Percentiles rank a stretch among this genome's conserved stretches.
phyloP scores from a whole-genome alignment of 805 yeast species.

The Clavispora vitiphila region DNA sequence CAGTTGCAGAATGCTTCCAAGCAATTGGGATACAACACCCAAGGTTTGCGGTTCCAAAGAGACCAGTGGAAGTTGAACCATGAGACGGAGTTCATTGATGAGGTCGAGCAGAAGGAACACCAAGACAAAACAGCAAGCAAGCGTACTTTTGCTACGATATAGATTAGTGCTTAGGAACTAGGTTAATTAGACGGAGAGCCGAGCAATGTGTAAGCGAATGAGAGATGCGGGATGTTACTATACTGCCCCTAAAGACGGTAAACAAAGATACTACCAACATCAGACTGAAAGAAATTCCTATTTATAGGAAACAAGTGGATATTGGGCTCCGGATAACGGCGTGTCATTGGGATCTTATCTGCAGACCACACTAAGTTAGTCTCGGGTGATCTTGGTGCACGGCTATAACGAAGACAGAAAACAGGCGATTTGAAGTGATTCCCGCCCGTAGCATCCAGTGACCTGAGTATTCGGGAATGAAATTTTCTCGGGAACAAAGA shows the following conservation, averaged over 20 bases:
- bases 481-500: no score
- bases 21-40: constrained; percentile 77
- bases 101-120: constrained; percentile 47
- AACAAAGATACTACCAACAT: neutral
- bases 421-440: neutral
- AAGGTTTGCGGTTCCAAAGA: constrained; percentile 70
- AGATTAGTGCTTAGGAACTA: neutral
- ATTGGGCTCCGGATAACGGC: neutral
- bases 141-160: constrained; percentile 64
- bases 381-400: constrained; percentile 1
- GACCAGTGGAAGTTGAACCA: constrained; percentile 78
- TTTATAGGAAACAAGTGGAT: neutral
- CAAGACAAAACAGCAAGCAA: constrained; percentile 59
- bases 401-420: neutral
- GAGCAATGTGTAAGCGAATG: no score
- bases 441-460: no score
- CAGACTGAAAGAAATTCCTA: neutral
- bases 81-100: constrained; percentile 68
- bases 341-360: neutral
- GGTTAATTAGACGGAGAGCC: neutral
- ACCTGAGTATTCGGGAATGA: no score
- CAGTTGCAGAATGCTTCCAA: constrained; percentile 48
- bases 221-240: no score
- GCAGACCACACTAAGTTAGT: neutral
- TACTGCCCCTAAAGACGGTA: no score